These are phyloP conservation scores for Alternaria incomplexa DNA, from an alignment of 2,329 filamentous ascomycete species.

Conservation along the genomic window DNA sequence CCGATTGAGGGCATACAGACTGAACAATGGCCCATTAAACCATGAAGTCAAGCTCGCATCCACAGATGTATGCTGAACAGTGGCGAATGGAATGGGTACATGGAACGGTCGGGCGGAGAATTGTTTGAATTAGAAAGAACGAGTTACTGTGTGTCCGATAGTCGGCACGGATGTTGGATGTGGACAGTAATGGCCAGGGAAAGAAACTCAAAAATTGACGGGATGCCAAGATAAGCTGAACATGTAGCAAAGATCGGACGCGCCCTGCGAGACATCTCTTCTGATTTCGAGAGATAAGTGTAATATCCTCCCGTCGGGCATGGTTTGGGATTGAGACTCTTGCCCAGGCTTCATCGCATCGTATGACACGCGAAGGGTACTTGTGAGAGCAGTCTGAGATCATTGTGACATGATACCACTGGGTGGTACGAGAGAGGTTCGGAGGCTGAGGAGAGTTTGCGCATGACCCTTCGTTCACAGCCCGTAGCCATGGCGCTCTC, in stretches of 20 bases:
- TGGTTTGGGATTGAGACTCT: background rate
- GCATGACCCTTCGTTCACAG: background rate
- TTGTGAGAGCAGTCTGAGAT: background rate
- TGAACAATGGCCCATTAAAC: background rate
- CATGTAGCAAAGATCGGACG: background rate
- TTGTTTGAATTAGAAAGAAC: background rate
- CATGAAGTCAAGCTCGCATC: background rate
- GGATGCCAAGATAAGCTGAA: background rate
- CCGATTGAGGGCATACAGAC: background rate
- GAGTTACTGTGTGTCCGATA: background rate
- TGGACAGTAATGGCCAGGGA: background rate
- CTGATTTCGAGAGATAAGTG: background rate
- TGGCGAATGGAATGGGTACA: background rate
- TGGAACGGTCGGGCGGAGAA: too few species aligned
- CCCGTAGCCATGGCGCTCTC: background rate
- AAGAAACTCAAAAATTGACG: background rate
- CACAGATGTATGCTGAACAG: background rate
- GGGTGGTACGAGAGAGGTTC: too few species aligned
- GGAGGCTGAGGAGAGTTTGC: background rate
- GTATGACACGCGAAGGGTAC: background rate
- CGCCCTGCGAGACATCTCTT: background rate
- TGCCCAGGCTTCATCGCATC: background rate
- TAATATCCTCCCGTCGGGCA: background rate
- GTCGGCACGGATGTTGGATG: background rate
- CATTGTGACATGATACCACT: background rate